Conservation (phyloP, 2,329 filamentous ascomycete species). For the Botrytis deweyae region DNA sequence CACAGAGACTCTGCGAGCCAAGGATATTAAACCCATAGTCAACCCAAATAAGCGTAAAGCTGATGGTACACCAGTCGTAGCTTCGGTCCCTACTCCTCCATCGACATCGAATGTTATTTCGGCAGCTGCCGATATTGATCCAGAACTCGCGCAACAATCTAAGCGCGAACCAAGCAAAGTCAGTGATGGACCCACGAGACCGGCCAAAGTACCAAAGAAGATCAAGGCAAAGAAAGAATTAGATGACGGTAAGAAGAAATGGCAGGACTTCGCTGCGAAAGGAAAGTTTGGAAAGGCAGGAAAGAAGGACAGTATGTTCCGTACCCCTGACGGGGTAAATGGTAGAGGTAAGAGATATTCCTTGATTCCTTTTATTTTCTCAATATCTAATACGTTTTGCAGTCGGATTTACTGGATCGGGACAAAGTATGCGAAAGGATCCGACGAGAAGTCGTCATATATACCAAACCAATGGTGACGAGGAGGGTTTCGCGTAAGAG, state of each 20-base stretch:
- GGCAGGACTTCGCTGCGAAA: constrained; percentile 89
- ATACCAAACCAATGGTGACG: constrained; percentile 74
- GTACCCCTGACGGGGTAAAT: constrained; percentile 81
- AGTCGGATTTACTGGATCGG: constrained; percentile 97
- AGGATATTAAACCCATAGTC: constrained; percentile 78
- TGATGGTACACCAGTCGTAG: constrained; percentile 63
- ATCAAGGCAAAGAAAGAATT: constrained; percentile 89
- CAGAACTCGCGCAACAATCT: constrained; percentile 61
- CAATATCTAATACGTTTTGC: constrained; percentile 37
- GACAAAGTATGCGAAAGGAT: constrained; percentile 94
- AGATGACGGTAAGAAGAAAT: constrained; percentile 87
- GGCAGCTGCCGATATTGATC: constrained; percentile 56
- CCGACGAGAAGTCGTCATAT: constrained; percentile 77
- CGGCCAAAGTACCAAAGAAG: constrained; percentile 75
- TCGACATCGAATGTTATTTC: constrained; percentile 41
- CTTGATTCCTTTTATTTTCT: constrained; percentile 32
- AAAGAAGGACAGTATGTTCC: constrained; percentile 97
- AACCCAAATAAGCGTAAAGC: constrained; percentile 80
- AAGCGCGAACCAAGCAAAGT: constrained; percentile 63
- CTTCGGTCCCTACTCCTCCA: constrained; percentile 46
- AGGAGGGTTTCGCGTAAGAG: constrained; percentile 47
- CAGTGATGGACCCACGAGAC: constrained; percentile 56
- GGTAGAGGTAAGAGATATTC: constrained; percentile 66
- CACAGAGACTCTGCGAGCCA: constrained; percentile 76
- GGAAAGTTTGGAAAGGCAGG: constrained; percentile 62